Evolutionary conservation across 805 yeast genomes (phyloP).

Genomic region (Starmerella floris): DNA sequence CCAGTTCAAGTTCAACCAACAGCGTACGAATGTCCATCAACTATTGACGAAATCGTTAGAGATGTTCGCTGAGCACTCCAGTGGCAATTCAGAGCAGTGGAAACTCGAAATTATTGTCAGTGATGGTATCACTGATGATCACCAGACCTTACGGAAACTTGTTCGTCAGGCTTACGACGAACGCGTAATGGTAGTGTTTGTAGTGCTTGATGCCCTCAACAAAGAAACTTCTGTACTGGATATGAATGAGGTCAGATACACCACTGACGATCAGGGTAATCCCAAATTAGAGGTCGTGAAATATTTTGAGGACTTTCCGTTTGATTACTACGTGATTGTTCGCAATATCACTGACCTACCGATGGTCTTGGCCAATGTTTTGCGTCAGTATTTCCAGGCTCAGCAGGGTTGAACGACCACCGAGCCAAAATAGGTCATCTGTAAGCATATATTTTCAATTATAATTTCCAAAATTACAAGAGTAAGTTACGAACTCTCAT

Average conservation of each 20-base stretch:
- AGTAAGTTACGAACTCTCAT: not conserved
- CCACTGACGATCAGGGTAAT: conserved; percentile 50
- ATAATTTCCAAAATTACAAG: too few relatives aligned
- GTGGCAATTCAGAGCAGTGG: conserved; percentile 48
- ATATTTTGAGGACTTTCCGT: conserved; percentile 88
- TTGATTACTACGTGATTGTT: conserved; percentile 91
- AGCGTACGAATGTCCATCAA: conserved; percentile 67
- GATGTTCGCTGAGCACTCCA: conserved; percentile 51
- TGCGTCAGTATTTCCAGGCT: conserved; percentile 69
- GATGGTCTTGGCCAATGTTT: conserved; percentile 72
- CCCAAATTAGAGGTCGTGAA: conserved; percentile 63
- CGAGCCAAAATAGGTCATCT: not conserved
- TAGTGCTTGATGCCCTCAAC: conserved; percentile 79
- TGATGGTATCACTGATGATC: conserved; percentile 97
- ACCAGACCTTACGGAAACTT: conserved; percentile 62
- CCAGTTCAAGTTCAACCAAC: conserved; percentile 82
- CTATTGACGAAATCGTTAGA: conserved; percentile 60
- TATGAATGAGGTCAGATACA: conserved; percentile 81
- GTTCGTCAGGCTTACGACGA: conserved; percentile 88
- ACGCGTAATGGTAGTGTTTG: conserved; percentile 87
- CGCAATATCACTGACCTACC: conserved; percentile 82
- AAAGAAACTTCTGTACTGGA: conserved; percentile 63
- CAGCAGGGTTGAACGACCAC: conserved; percentile 9
- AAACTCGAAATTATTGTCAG: conserved; percentile 84
- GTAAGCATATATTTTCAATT: too few relatives aligned